phyloP scores from a whole-genome alignment of 129 eudicot species.

The Ambrosia trifida region DNA sequence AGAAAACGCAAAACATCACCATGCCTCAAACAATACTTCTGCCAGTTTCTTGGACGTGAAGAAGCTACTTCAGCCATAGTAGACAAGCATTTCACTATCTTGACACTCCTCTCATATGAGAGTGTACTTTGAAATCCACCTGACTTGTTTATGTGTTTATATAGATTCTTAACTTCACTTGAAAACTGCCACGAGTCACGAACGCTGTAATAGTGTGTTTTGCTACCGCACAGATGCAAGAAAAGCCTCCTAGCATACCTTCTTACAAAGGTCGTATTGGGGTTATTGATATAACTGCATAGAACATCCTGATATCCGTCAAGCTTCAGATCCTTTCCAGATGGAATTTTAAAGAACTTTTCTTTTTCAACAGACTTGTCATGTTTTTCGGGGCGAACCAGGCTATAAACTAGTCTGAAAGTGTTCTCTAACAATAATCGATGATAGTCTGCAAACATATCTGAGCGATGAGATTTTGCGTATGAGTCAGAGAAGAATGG shows the following conservation, averaged over 20 bases:
- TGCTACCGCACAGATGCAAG: conserved; percentile 96
- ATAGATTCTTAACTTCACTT: conserved; percentile 83
- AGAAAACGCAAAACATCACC: conserved; percentile 81
- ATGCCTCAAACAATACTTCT: conserved; percentile 90
- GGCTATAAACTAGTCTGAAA: conserved; percentile 82
- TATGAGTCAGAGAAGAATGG: conserved; percentile 97
- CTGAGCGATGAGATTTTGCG: conserved; percentile 93
- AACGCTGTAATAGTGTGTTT: conserved; percentile 91
- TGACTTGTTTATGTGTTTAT: conserved; percentile 81
- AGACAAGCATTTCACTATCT: conserved; percentile 80
- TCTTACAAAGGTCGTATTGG: conserved; percentile 75
- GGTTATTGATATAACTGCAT: conserved; percentile 91
- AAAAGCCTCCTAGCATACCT: conserved; percentile 95
- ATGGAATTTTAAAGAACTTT: conserved; percentile 59
- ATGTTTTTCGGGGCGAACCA: conserved; percentile 96
- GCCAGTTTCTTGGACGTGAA: conserved; percentile 98
- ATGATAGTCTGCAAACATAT: conserved; percentile 90
- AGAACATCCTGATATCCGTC: conserved; percentile 98
- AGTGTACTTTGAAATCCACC: conserved; percentile 83
- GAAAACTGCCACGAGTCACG: conserved; percentile 98
- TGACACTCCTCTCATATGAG: conserved; percentile 96
- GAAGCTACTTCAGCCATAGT: conserved; percentile 97
- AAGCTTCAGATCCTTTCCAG: conserved; percentile 85
- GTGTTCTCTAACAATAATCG: conserved; percentile 85
- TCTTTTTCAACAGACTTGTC: conserved; percentile 90